Evolutionary conservation across 169 alveolate species (phyloP), one percentile per base, ranked within the genome.

Genomic region (Fabrea salina): DNA sequence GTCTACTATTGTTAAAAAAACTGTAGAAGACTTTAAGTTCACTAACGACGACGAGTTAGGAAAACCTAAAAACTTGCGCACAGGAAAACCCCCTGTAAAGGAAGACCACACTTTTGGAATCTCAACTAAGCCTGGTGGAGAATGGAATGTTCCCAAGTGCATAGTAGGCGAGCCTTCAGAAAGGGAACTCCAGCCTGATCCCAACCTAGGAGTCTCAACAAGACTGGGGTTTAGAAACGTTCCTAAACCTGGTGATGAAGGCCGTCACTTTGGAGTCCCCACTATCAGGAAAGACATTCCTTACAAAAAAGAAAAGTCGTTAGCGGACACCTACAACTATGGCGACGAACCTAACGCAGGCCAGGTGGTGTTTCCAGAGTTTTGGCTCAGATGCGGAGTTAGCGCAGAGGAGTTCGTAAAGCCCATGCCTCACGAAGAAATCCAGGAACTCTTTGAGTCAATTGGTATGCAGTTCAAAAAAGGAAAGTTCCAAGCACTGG

Each of bases 281-380:
- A 86, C 93, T 5, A 86, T 91, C 41, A 86, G 95, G 77, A 83
- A 80, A 35, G 95, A 91, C 70, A 86, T 91, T 32, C 82, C 68
- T 1, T 84, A 82, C 59, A 79, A 80, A 30, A 77, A 71, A 33
- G 61, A 75, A 84, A 88, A 82, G 49, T 88, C 94, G 5, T 88
- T 91, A 19, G 96, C 96, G 4, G 94, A 91, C 70, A 90, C 91
- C 49, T 58, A 75, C 85, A 91, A 91, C 70, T 91, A 91, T 82
- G 96, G 96, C 16, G 94, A 91, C 74, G 96, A 91, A 82, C 89
- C 90, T 33, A 86, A 87, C n/a, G 96, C 92, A 19, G 92, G 86
- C 8, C 86, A 87, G 37, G 49, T 91, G 41, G 43, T 91, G 47
- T 88, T 85, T 84, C 96, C 96, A 5, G 81, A 86, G 37, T 82